Evolutionary conservation across 106 monocot species (phyloP), one percentile per base, ranked within the genome.

Genomic region (Gastrodia elata): DNA sequence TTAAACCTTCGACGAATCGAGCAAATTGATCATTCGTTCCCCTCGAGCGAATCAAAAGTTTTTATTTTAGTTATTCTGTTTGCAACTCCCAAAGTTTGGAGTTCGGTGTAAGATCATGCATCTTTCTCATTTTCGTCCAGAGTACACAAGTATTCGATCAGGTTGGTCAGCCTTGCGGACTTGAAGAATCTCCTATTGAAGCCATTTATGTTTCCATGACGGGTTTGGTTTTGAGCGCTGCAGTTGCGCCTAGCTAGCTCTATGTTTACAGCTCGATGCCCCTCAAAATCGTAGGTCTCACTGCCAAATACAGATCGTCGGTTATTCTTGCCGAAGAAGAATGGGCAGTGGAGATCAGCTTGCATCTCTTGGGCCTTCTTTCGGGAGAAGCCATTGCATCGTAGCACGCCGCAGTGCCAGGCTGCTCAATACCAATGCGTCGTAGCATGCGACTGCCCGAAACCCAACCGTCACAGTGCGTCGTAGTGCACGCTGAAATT

Each of bases 211-310:
- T 78, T 82, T 24, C 90, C 93, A 80, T 98, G 85, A 48, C 97
- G 78, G 16, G 82, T 98, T 80, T 98, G 97, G 77, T 91, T 98
- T 26, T 93, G 86, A 20, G 82, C 76, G 48, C 97, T 93, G 58
- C 86, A 86, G 79, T 85, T 98, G 36, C 97, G 93, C 97, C 97
- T 93, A 8, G 80, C 77, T 41, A 93, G 90, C 58, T 92, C 94
- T 58, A 79, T 79, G 46, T 80, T 90, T 68, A 80, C 90, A 32
- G 74, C 77, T 78, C 61, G 65, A 27, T 88, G 75, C 22, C 56
- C 22, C 74, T 77, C 87, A 27, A 76, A 9, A 65, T 91, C 83
- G 58, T 83, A 80, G 75, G 84, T 82, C 71, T 87, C 91, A n/a
- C n/a, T n/a, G 5, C 81, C 85, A 43, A 37, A 68, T 32, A 74